phyloP scores from a whole-genome alignment of 371 early-diverging fungal genomes.

The Batkoa obscura region DNA sequence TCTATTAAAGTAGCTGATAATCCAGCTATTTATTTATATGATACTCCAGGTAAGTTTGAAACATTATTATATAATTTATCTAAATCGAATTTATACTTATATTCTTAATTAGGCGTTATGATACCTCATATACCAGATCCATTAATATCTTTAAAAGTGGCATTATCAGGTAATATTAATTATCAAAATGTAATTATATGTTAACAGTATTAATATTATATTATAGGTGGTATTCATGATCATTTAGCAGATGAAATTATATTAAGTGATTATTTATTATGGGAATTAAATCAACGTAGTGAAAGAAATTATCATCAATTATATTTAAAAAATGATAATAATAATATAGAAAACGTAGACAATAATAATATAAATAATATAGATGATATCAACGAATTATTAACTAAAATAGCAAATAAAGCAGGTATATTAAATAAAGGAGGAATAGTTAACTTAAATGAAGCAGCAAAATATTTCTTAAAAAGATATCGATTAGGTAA shows the following conservation, averaged over 20 bases:
- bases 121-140: slow-evolving; percentile 65
- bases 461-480: slow-evolving; percentile 47
- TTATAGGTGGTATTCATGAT: slow-evolving; percentile 63
- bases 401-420: slow-evolving; percentile 36
- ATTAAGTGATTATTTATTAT: slow-evolving; percentile 77
- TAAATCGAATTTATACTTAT: neutral
- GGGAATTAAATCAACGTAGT: slow-evolving; percentile 42
- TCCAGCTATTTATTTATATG: slow-evolving; percentile 74
- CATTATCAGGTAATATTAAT: slow-evolving; percentile 38
- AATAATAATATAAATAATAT: no score
- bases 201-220: no score
- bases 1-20: slow-evolving; percentile 69
- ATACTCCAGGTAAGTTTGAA: slow-evolving; percentile 51
- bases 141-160: slow-evolving; percentile 50
- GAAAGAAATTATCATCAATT: slow-evolving; percentile 9
- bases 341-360: slow-evolving; percentile 3
- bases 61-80: neutral
- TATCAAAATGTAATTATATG: neutral
- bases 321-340: no score
- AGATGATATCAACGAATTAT: slow-evolving; percentile 26
- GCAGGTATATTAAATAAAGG: slow-evolving; percentile 63
- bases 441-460: slow-evolving; percentile 36
- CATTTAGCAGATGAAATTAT: slow-evolving; percentile 58
- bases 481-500: slow-evolving; percentile 52
- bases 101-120: slow-evolving; percentile 34